These are phyloP conservation scores for Monosporozyma servazzii DNA, from an alignment of 805 yeast genomes.

Conservation along the genomic window DNA sequence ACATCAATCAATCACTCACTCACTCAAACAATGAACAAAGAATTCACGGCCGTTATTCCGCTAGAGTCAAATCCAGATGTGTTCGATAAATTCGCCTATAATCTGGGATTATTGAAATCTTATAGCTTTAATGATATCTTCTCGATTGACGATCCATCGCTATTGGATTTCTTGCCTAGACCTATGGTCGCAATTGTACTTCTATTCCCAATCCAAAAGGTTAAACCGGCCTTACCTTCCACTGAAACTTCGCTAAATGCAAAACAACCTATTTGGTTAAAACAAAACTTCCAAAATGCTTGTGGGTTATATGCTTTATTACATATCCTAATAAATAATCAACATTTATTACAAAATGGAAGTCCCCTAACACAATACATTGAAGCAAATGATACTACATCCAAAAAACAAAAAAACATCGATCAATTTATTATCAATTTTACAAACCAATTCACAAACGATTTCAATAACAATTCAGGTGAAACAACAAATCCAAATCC, in stretches of 20 bases:
- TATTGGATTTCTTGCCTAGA: conserved; percentile 69
- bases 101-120: conserved; percentile 55
- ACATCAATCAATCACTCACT: background rate
- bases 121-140: conserved; percentile 70
- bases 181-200: conserved; percentile 72
- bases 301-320: conserved; percentile 88
- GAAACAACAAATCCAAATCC: conserved; percentile 62
- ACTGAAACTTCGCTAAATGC: background rate
- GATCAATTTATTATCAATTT: conserved; percentile 17
- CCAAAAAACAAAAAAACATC: background rate
- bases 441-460: conserved; percentile 15
- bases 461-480: conserved; percentile 34
- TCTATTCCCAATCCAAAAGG: conserved; percentile 63
- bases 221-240: conserved; percentile 13
- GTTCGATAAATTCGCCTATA: conserved; percentile 58
- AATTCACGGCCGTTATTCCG: conserved; percentile 53
- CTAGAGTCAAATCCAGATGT: conserved; percentile 85
- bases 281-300: conserved; percentile 77
- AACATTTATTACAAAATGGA: conserved; percentile 16
- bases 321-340: conserved; percentile 44
- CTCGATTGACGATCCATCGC: conserved; percentile 76
- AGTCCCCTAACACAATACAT: conserved; percentile 17
- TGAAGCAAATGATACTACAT: conserved; percentile 26
- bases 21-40: conserved; percentile 7
- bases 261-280: conserved; percentile 52